A percentile compares a stretch with the other conserved stretches of the same genome.
phyloP scores from a whole-genome alignment of 2,329 filamentous ascomycete genomes.

The Fusarium falciforme region DNA sequence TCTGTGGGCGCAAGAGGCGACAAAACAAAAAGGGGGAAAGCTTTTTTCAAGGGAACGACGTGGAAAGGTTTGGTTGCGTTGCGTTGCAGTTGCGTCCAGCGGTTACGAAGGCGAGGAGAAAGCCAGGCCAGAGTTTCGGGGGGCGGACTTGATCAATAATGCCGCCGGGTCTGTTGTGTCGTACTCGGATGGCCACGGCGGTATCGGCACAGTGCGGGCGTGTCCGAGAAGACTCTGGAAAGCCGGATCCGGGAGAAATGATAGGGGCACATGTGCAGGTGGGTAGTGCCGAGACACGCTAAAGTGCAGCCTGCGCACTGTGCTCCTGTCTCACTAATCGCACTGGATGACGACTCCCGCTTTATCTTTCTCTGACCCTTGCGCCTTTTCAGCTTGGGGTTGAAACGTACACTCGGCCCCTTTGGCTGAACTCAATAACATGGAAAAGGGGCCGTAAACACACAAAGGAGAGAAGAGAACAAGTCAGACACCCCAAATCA shows the following conservation, averaged over 20 bases:
- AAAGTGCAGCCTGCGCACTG: conserved; percentile 20
- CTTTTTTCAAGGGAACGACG: conserved; percentile 36
- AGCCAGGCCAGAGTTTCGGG: conserved; percentile 11
- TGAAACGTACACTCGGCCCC: background rate
- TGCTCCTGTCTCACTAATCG: conserved; percentile 1
- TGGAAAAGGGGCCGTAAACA: background rate
- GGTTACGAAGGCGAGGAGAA: conserved; percentile 37
- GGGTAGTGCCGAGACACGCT: background rate
- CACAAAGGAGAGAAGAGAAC: background rate
- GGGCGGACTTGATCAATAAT: conserved; percentile 5
- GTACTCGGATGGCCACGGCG: conserved; percentile 12
- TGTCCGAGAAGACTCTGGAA: background rate
- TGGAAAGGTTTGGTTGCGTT: conserved; percentile 23
- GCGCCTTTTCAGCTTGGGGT: background rate
- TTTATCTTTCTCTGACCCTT: background rate
- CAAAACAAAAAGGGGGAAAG: conserved; percentile 14
- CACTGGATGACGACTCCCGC: conserved; percentile 1
- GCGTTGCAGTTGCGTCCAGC: conserved; percentile 20
- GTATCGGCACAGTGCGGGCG: conserved; percentile 28
- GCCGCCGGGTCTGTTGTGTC: background rate
- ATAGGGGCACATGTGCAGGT: background rate
- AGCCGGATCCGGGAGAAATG: background rate
- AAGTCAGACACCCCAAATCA: background rate
- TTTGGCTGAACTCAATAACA: background rate
- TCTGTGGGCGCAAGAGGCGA: conserved; percentile 20